A percentile compares a stretch with the other conserved stretches of the same genome.
Evolutionary conservation across 2,329 filamentous ascomycete genomes (phyloP).

Genomic region (Aspergillus costaricaensis): DNA sequence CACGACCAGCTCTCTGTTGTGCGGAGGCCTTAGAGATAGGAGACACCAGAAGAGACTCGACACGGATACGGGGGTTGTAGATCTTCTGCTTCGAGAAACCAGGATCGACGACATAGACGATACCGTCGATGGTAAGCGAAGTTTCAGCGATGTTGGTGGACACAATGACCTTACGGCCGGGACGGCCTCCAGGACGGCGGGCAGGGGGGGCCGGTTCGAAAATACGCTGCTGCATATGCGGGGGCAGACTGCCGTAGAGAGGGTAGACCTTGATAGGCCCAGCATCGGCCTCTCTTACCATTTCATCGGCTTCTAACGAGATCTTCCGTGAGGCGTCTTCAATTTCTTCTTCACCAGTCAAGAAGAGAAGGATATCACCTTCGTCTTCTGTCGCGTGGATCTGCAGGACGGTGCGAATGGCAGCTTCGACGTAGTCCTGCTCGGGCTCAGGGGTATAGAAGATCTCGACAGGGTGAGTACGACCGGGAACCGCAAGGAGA

Average conservation of each 20-base stretch:
- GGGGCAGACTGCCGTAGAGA: conserved; percentile 89
- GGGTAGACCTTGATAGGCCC: conserved; percentile 90
- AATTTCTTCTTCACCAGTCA: conserved; percentile 98
- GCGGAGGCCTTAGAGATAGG: conserved; percentile 98
- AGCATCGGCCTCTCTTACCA: conserved; percentile 85
- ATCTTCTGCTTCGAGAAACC: conserved; percentile 99
- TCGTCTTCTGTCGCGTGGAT: conserved; percentile 92
- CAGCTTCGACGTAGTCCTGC: conserved; percentile 93
- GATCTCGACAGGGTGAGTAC: conserved; percentile 95
- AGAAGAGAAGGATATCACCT: conserved; percentile 89
- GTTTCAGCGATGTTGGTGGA: conserved; percentile 99
- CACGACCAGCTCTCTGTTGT: conserved; percentile 96
- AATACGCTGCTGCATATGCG: conserved; percentile 89
- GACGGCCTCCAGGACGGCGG: conserved; percentile 71
- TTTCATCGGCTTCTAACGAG: conserved; percentile 83
- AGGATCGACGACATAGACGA: conserved; percentile 98
- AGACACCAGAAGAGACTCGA: conserved; percentile 95
- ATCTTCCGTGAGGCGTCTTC: conserved; percentile 96
- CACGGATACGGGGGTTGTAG: conserved; percentile 94
- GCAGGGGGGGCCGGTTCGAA: conserved; percentile 85
- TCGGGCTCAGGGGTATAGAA: conserved; percentile 98
- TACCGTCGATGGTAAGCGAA: conserved; percentile 95
- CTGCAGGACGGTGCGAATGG: conserved; percentile 90
- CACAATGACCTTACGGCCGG: conserved; percentile 91
- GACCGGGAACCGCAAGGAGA: conserved; percentile 87